A percentile compares a stretch with the other conserved stretches of the same genome.
phyloP scores from a whole-genome alignment of 106 monocot species.

The Dendrobium nobile region DNA sequence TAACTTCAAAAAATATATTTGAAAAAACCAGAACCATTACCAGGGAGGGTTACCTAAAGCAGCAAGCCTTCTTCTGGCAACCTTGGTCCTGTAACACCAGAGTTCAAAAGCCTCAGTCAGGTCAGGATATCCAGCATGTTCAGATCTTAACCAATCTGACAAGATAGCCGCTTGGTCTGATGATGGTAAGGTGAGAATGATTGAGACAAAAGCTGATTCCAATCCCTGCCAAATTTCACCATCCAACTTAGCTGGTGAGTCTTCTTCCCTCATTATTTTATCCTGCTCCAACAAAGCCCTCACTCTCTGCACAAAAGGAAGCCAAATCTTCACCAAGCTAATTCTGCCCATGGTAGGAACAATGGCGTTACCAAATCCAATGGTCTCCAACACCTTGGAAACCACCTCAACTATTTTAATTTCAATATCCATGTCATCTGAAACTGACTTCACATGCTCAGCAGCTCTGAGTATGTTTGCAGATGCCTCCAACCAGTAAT shows the following conservation, averaged over 20 bases:
- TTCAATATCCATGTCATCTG: constrained; percentile 10
- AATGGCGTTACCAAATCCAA: constrained; percentile 58
- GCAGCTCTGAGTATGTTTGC: constrained; percentile 20
- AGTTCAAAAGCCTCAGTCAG: constrained; percentile 76
- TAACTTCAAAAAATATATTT: background rate
- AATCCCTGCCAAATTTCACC: constrained; percentile 61
- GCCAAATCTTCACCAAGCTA: constrained; percentile 52
- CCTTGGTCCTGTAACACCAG: constrained; percentile 84
- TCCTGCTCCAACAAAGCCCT: constrained; percentile 24
- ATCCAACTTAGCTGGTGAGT: constrained; percentile 25
- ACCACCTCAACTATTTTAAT: constrained; percentile 49
- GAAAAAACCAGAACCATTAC: background rate
- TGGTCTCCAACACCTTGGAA: constrained; percentile 59
- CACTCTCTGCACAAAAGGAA: constrained; percentile 49
- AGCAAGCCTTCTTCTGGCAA: constrained; percentile 25
- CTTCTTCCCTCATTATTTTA: constrained; percentile 3
- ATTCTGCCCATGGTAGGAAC: constrained; percentile 38
- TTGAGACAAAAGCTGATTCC: constrained; percentile 61
- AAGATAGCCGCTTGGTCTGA: constrained; percentile 59
- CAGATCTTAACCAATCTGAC: constrained; percentile 54
- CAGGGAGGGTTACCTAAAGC: background rate
- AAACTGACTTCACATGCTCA: constrained; percentile 4
- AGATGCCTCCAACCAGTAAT: constrained; percentile 50
- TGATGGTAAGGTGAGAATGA: constrained; percentile 63
- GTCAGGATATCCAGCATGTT: constrained; percentile 57